Base-by-base conservation (phyloP, 257 asterid genomes). In the Cordia subcordata region DNA sequence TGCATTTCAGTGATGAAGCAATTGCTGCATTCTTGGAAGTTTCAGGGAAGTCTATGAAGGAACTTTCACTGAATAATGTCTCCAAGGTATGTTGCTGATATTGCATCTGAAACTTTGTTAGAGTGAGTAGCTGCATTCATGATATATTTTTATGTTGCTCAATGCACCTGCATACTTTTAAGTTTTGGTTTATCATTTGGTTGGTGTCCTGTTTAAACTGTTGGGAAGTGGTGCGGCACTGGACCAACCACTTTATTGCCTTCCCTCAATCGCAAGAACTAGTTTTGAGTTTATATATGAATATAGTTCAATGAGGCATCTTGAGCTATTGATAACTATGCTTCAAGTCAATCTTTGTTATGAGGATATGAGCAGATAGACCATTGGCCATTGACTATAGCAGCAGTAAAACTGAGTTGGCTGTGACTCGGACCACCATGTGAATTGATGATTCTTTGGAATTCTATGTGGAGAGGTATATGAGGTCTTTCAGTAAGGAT, bases 11-110 rank as follows among this genome's bases (percentile, higher is more conserved):
- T 17, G 97, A 90, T 66, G 97, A 87, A 67, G 86, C 85, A 44
- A 47, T 90, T 66, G 95, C 97, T 11, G 93, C 96, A 58, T 85
- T 75, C 75, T 50, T 90, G 59, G 97, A 90, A 87, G 70, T 74
- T 73, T 81, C 93, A 45, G 97, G 97, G 63, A 75, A 60, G 63
- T 79, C 69, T 47, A 53, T 90, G 85, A 67, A 69, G 56, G 90
- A 87, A 62, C 96, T 90, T 40, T 72, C 75, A 49, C 78, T 90
- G 68, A 90, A 87, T 67, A 57, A 70, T 64, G 64, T 86, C 65
- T 58, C 79, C 19, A 73, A 67, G 87, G 97, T 90, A 82, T 50
- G 23, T 44, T 45, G 5, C n/a, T n/a, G 60, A 58, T 11, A 38
- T 35, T 20, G 16, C 44, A 5, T n/a, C 13, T 8, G 54, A 49